Base-by-base conservation (phyloP, 2,329 filamentous ascomycete species). In the Colletotrichum navitas region DNA sequence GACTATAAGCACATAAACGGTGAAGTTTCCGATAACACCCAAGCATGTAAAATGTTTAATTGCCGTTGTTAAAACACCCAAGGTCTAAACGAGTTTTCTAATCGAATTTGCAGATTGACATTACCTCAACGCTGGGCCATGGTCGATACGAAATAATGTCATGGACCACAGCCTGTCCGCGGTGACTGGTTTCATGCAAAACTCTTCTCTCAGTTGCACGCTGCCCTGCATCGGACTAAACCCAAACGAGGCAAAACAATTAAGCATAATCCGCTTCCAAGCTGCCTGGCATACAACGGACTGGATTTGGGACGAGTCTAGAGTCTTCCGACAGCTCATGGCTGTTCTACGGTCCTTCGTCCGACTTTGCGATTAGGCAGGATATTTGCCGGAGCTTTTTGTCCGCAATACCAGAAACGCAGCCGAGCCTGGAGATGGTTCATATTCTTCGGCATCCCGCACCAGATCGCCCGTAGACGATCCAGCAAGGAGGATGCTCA, bases 121-220 rank as follows among this genome's bases (percentile, higher is more conserved):
- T 10, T 8, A 21, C 21, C 8, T 7, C 5, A n/a, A 45, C 1
- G 16, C 8, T 21, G 21, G 21, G n/a, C 10, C n/a, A 24, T 3
- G 6, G 11, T 12, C n/a, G 11, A 12, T 6, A 1, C 18, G 14
- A 7, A 16, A 62, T 21, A 3, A 7, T 36, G 29, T 29, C 4
- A 29, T 81, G 80, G 0, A 80, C 78, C 12, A 83, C 29, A 29
- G 61, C 74, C 84, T 85, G 74, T 85, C 82, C 0, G 76, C 81
- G 65, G 82, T 82, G 0, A 85, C 75, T 0, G 82, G 81, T 1
- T 73, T 76, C 81, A 84, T 83, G 62, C 78, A 79, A 12, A 12
- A 24, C 24, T 51, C 24, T 10, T 12, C 49, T 26, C 49, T 51
- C 0, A 76, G 75, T 61, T 81, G 77, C n/a, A 62, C 56, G 12